Base-by-base conservation (phyloP, 805 yeast species). In the Starmerella ratchasimensis region DNA sequence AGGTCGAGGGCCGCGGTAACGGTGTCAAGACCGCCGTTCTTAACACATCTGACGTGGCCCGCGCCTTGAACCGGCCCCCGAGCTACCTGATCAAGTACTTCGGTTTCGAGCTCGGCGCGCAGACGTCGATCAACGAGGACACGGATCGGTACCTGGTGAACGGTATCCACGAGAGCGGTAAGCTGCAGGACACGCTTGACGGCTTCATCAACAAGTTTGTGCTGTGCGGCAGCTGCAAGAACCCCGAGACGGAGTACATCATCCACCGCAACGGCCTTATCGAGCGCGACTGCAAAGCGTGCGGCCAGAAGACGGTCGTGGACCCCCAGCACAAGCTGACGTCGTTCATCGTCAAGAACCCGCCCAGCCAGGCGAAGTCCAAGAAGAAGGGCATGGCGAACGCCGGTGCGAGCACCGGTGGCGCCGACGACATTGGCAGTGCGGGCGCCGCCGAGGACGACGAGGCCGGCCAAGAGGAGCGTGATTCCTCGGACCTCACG, bases 1-100 rank as follows among this genome's bases (percentile, higher is more conserved):
- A 90, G 71, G 82, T 82, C 49, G 97, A 90, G 67, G 98, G 98
- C 62, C 74, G 94, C 60, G 98, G 98, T 67, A 90, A 90, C 66
- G 98, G 98, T 76, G 90, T 90, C 64, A 86, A 84, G 61, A 90
- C 98, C 18, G 93, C 88, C 38, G 77, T 90, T 40, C 73, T 83
- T 49, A 90, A 90, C 63, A 74, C 83, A 38, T 65, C 80, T 28
- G 97, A 90, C 56, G 95, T 90, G 44, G 93, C 96, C 28, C 74
- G 94, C 54, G 93, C 97, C 17, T 69, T 90, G 47, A 81, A 80
- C 50, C 77, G 98, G 63, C 97, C 98, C 24, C 75, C 95, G 26
- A 65, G 88, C 24, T 90, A 90, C 57, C 74, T 90, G 45, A 76
- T 90, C 61, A 90, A 90, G 65, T 90, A 74, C 62, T 90, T 90